These are phyloP conservation scores for Aspergillus hancockii DNA, from an alignment of 495 filamentous ascomycete genomes.

Conservation along the genomic window DNA sequence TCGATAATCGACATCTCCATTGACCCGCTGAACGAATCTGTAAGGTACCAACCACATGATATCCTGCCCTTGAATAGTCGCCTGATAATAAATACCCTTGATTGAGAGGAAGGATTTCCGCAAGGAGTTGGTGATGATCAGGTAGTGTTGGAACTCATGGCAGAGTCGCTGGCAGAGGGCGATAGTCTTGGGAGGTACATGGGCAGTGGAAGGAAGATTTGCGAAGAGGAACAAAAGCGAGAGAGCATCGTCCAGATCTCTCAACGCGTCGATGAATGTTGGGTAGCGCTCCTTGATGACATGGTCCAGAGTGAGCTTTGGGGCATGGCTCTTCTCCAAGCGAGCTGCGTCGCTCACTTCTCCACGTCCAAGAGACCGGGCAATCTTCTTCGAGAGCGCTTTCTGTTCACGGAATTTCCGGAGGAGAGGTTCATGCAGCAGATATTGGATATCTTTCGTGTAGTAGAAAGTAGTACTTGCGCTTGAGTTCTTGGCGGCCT, in stretches of 20 bases:
- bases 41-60: constrained; percentile 97
- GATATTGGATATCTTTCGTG: constrained; percentile 96
- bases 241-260: constrained; percentile 94
- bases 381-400: constrained; percentile 93
- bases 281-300: constrained; percentile 98
- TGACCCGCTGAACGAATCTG: constrained; percentile 90
- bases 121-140: constrained; percentile 85
- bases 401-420: constrained; percentile 97
- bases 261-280: constrained; percentile 90
- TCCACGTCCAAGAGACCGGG: constrained; percentile 82
- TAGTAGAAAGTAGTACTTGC: constrained; percentile 97
- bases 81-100: constrained; percentile 99
- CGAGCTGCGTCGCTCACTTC: constrained; percentile 83
- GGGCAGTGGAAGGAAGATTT: constrained; percentile 84
- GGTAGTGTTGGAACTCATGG: constrained; percentile 95
- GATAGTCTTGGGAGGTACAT: constrained; percentile 90
- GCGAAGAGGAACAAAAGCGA: constrained; percentile 97
- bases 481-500: constrained; percentile 87
- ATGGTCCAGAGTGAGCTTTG: constrained; percentile 87
- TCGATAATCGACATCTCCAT: constrained; percentile 91
- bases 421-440: constrained; percentile 94
- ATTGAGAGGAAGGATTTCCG: constrained; percentile 96
- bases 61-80: constrained; percentile 96
- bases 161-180: constrained; percentile 86
- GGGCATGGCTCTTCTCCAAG: constrained; percentile 81